These are phyloP conservation scores for Penicillium turbatum DNA, from an alignment of 495 filamentous ascomycete genomes.

Conservation along the genomic window DNA sequence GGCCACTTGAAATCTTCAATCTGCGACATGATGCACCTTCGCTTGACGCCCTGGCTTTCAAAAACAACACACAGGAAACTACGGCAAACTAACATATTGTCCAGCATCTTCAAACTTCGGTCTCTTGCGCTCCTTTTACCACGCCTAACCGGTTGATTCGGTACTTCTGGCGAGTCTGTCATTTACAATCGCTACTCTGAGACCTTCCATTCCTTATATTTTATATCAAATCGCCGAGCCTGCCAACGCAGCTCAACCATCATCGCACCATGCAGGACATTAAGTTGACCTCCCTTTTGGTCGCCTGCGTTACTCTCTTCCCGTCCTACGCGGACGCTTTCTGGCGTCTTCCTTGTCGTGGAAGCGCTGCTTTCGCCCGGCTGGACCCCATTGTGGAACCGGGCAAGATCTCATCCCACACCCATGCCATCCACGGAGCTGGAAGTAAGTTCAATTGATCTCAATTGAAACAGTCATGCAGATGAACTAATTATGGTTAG, in stretches of 20 bases:
- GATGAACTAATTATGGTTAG: conserved; percentile 20
- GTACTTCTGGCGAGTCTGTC: conserved; percentile 22
- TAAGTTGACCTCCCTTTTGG: conserved; percentile 18
- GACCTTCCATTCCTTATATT: conserved; percentile 17
- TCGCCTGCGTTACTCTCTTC: conserved; percentile 31
- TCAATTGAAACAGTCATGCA: not conserved
- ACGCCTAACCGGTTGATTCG: conserved; percentile 21
- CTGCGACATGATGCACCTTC: conserved; percentile 6
- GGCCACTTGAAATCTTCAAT: conserved; percentile 11
- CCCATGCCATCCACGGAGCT: conserved; percentile 50
- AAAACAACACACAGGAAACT: conserved; percentile 2
- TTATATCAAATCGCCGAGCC: conserved; percentile 2
- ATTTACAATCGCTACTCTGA: conserved; percentile 6
- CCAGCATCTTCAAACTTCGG: conserved; percentile 4
- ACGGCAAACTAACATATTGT: conserved; percentile 14
- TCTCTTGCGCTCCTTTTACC: not conserved
- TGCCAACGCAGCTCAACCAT: conserved; percentile 12
- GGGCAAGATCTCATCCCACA: conserved; percentile 43
- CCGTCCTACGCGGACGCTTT: conserved; percentile 57
- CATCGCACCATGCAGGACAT: conserved; percentile 23
- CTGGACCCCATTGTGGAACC: conserved; percentile 53
- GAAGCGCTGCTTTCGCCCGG: conserved; percentile 56
- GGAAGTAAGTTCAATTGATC: conserved; percentile 41
- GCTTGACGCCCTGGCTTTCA: conserved; percentile 2
- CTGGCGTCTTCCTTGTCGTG: conserved; percentile 83